Conservation (phyloP, 2,329 filamentous ascomycete species). For the Zopfia rhizophila region DNA sequence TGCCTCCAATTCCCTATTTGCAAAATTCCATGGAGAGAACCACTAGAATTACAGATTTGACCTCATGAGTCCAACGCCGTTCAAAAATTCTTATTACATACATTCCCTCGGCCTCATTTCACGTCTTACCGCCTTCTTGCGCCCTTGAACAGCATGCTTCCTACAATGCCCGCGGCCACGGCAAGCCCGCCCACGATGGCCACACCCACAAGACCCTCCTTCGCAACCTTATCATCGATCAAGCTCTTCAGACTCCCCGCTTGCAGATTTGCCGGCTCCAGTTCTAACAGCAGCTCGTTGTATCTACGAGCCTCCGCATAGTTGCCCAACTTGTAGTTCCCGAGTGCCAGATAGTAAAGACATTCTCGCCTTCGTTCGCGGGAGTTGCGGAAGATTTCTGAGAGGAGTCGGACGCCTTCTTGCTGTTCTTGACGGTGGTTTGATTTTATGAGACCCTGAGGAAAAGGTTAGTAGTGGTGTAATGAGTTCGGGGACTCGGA, state of each 20-base stretch:
- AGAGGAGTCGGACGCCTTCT: conserved; percentile 90
- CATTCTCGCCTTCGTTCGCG: conserved; percentile 96
- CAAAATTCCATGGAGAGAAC: too few species aligned
- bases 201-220: conserved; percentile 91
- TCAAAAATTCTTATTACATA: background rate
- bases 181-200: conserved; percentile 95
- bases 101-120: background rate
- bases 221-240: conserved; percentile 96
- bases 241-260: conserved; percentile 84
- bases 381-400: conserved; percentile 94
- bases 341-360: conserved; percentile 95
- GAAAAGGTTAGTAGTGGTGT: conserved; percentile 16
- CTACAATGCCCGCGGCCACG: conserved; percentile 91
- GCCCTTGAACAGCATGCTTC: conserved; percentile 84
- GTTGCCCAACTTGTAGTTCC: conserved; percentile 98
- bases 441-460: conserved; percentile 93
- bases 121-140: conserved; percentile 66
- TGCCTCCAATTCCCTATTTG: conserved; percentile 43
- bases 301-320: conserved; percentile 94
- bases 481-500: conserved; percentile 6
- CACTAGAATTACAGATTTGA: too few species aligned
- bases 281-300: conserved; percentile 90
- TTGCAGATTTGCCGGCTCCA: conserved; percentile 92
- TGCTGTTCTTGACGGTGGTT: conserved; percentile 86
- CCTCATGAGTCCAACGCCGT: too few species aligned